phyloP scores from a whole-genome alignment of 1,139 yeast genomes.

The Kazachstania sp. region DNA sequence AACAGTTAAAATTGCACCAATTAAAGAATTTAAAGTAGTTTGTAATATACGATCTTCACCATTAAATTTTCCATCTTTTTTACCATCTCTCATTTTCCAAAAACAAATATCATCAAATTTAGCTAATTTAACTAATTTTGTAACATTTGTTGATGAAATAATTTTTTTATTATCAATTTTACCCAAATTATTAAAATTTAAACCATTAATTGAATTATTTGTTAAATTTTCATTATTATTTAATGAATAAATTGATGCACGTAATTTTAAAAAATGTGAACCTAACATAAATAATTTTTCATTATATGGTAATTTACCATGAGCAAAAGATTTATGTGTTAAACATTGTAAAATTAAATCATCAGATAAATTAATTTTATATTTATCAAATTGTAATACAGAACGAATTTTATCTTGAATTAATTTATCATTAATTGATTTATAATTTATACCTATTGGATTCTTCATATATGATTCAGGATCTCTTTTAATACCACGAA shows the following conservation, averaged over 20 bases:
- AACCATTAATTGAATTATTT: conserved; percentile 39
- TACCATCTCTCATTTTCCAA: conserved; percentile 58
- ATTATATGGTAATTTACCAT: conserved; percentile 81
- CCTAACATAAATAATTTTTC: conserved; percentile 78
- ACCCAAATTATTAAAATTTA: conserved; percentile 60
- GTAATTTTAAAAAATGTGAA: conserved; percentile 57
- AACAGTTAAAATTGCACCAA: conserved; percentile 69
- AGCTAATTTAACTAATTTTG: conserved; percentile 43
- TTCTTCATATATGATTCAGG: conserved; percentile 55
- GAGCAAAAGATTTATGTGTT: conserved; percentile 91
- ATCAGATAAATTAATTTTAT: conserved; percentile 20
- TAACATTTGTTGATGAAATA: conserved; percentile 43
- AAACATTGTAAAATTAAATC: conserved; percentile 59
- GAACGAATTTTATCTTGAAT: conserved; percentile 23
- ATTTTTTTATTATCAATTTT: conserved; percentile 44
- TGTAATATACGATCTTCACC: conserved; percentile 58
- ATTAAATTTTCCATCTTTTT: conserved; percentile 41
- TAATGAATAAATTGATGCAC: conserved; percentile 45
- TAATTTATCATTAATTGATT: conserved; percentile 45
- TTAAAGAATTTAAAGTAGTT: conserved; percentile 61
- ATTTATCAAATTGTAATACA: conserved; percentile 32
- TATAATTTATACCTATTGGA: conserved; percentile 52
- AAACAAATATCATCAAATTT: conserved; percentile 52
- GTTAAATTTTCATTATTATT: conserved; percentile 11
- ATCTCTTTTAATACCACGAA: conserved; percentile 67